Evolutionary conservation across 129 eudicot species (phyloP).

Genomic region (Mikania micrantha): DNA sequence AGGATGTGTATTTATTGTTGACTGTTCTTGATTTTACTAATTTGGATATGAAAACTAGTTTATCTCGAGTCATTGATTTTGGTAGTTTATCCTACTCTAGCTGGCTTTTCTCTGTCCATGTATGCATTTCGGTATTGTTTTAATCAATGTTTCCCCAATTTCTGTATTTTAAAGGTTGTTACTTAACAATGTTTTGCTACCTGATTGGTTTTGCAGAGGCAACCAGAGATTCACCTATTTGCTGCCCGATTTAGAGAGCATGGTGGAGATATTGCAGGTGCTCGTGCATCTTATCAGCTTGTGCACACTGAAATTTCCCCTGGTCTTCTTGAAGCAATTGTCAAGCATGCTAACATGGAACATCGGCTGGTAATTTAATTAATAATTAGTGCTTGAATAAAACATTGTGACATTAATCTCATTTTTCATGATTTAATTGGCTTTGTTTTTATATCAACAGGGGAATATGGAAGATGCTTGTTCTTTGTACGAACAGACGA

Average conservation of each 20-base stretch:
- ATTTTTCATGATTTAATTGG: neutral
- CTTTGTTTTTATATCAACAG: slow-evolving; percentile 31
- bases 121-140: neutral
- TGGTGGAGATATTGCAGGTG: slow-evolving; percentile 69
- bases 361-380: slow-evolving; percentile 64
- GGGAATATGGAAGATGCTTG: slow-evolving; percentile 86
- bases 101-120: neutral
- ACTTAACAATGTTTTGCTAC: neutral
- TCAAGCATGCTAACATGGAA: slow-evolving; percentile 98
- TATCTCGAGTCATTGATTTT: neutral
- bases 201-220: slow-evolving; percentile 61
- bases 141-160: neutral
- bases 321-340: slow-evolving; percentile 90
- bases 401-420: slow-evolving; percentile 2
- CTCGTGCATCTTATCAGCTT: slow-evolving; percentile 93
- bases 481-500: slow-evolving; percentile 82
- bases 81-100: neutral
- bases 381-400: neutral
- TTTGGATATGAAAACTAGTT: neutral
- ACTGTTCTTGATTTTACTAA: neutral
- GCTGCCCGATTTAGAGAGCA: slow-evolving; percentile 83
- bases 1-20: neutral
- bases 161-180: neutral
- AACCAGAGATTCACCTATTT: slow-evolving; percentile 97
- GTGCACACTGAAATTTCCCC: slow-evolving; percentile 94